These are phyloP conservation scores for Polymyxa betae DNA, from an alignment of 208 protist species.

Conservation along the genomic window DNA sequence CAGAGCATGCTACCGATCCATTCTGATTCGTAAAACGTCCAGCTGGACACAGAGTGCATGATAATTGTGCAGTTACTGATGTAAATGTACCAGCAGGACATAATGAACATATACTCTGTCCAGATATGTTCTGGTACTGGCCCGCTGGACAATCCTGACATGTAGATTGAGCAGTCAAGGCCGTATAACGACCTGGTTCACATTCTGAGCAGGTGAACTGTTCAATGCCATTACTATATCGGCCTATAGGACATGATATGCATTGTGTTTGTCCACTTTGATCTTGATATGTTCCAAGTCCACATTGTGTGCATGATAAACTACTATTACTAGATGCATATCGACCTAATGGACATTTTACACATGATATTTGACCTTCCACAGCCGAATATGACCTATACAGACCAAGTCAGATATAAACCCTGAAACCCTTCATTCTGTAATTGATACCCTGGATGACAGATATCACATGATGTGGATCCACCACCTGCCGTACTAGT, in stretches of 20 bases:
- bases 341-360: not conserved
- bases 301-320: not conserved
- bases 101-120: not conserved
- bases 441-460: constrained; percentile 5
- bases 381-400: not conserved
- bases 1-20: not conserved
- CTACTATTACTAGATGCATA: not conserved
- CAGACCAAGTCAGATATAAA: not conserved
- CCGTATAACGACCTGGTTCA: not conserved
- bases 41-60: constrained; percentile 20
- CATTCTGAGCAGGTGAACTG: not conserved
- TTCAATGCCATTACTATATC: not conserved
- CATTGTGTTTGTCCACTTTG: not conserved
- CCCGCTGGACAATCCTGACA: not conserved
- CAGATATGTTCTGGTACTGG: not conserved
- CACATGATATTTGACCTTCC: not conserved
- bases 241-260: not conserved
- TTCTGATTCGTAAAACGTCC: not conserved
- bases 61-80: not conserved
- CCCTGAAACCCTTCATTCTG: not conserved
- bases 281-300: constrained; percentile 21
- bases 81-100: constrained; percentile 16
- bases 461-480: constrained; percentile 12
- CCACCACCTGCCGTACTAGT: not conserved
- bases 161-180: too few species aligned